Percentiles rank a stretch among this genome's conserved stretches.
phyloP scores from a whole-genome alignment of 2,329 filamentous ascomycete genomes.

The Epichloe scottii region DNA sequence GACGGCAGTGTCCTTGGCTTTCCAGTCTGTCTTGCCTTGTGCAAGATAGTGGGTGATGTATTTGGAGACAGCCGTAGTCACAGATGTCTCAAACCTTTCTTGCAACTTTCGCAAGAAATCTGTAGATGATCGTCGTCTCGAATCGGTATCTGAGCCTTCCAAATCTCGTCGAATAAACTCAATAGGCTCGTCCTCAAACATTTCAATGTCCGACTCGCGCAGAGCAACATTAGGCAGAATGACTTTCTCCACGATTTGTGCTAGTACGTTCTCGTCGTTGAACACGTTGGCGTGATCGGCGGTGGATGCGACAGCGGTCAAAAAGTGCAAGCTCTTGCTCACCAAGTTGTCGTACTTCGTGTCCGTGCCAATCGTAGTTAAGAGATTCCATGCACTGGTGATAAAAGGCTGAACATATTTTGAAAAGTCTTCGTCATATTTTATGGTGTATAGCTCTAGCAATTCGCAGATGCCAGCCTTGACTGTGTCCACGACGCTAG shows the following conservation, averaged over 20 bases:
- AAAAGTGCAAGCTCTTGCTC: conserved; percentile 86
- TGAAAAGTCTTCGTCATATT: conserved; percentile 91
- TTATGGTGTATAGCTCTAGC: conserved; percentile 80
- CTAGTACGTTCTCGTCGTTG: conserved; percentile 66
- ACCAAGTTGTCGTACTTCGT: conserved; percentile 91
- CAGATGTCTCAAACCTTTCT: conserved; percentile 73
- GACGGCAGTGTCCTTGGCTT: conserved; percentile 94
- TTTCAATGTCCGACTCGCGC: conserved; percentile 84
- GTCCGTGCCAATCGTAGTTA: conserved; percentile 75
- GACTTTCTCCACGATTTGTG: conserved; percentile 89
- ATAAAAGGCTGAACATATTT: conserved; percentile 73
- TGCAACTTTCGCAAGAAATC: conserved; percentile 87
- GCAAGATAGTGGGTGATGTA: conserved; percentile 82
- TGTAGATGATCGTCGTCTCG: conserved; percentile 78
- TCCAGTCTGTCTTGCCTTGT: conserved; percentile 77
- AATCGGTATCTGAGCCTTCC: conserved; percentile 93
- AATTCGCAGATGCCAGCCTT: conserved; percentile 91
- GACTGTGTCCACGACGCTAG: conserved; percentile 71
- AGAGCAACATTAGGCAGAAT: conserved; percentile 86
- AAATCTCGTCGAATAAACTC: conserved; percentile 93
- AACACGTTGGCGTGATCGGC: conserved; percentile 71
- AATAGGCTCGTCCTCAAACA: conserved; percentile 97
- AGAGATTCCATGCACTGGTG: conserved; percentile 76
- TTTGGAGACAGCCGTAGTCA: conserved; percentile 74
- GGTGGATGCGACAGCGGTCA: conserved; percentile 77